A percentile compares a stretch with the other conserved stretches of the same genome.
Conservation (phyloP, 306 rosid species). For the Luffa aegyptiaca region DNA sequence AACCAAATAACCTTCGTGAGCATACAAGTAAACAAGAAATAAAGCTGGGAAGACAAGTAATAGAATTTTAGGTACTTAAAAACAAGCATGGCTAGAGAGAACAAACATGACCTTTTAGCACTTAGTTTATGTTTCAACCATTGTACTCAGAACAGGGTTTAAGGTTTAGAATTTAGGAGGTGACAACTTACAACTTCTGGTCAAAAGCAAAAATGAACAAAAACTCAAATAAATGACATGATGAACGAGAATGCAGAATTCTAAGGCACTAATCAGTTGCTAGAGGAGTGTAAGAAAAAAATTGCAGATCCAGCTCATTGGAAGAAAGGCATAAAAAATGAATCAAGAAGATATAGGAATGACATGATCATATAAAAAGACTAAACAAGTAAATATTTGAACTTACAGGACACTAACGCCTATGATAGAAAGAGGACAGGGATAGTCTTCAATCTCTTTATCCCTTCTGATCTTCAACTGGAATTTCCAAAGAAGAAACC, state of each 20-base stretch:
- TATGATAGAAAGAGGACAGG: conserved; percentile 63
- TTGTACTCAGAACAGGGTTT: too few relatives aligned
- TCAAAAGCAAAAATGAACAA: background rate
- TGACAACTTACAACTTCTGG: background rate
- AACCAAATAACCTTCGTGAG: too few relatives aligned
- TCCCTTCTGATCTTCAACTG: conserved; percentile 27
- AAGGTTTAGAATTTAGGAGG: background rate
- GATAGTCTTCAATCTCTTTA: conserved; percentile 64
- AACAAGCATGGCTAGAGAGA: too few relatives aligned
- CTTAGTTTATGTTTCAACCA: background rate
- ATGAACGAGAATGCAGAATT: background rate
- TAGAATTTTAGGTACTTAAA: too few relatives aligned
- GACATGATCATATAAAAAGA: background rate
- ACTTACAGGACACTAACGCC: conserved; percentile 96
- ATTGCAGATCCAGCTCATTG: too few relatives aligned
- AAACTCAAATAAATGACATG: background rate
- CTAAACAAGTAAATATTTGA: conserved; percentile 1
- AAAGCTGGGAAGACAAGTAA: too few relatives aligned
- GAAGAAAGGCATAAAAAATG: background rate
- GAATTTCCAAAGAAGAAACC: conserved; percentile 8
- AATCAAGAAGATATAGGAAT: background rate
- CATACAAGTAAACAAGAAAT: too few relatives aligned
- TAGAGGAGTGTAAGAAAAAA: background rate
- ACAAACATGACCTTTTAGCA: background rate
- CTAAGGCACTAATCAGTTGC: background rate